These are phyloP conservation scores for Platanthera zijinensis DNA, from an alignment of 106 monocot species.

Conservation along the genomic window DNA sequence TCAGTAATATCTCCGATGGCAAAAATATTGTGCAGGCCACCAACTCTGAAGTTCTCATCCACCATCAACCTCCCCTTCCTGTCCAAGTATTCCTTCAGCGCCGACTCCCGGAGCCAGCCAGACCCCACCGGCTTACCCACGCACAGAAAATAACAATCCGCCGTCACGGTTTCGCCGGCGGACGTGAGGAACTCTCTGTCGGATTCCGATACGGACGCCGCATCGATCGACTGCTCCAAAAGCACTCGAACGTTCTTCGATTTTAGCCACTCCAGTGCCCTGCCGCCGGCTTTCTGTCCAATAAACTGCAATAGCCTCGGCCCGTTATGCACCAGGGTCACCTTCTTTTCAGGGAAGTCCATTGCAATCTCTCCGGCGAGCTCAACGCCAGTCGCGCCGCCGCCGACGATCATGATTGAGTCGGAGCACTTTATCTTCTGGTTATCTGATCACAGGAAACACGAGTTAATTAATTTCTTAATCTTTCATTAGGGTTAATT, in stretches of 20 bases:
- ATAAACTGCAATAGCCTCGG: constrained; percentile 24
- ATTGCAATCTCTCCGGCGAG: constrained; percentile 30
- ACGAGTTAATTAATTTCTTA: neutral
- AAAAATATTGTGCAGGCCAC: constrained; percentile 25
- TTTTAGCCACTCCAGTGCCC: constrained; percentile 22
- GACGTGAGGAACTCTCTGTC: constrained; percentile 16
- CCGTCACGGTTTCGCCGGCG: constrained; percentile 17
- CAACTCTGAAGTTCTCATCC: constrained; percentile 35
- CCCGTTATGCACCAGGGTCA: constrained; percentile 24
- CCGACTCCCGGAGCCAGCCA: constrained; percentile 21
- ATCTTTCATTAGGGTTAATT: neutral
- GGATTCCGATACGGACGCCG: constrained; percentile 8
- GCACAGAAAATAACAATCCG: constrained; percentile 34
- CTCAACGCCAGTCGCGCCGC: constrained; percentile 29
- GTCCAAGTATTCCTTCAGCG: constrained; percentile 25
- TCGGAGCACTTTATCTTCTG: constrained; percentile 18
- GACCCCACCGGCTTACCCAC: constrained; percentile 24
- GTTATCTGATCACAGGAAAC: constrained; percentile 12
- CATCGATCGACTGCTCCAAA: constrained; percentile 20
- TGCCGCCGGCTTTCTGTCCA: constrained; percentile 23
- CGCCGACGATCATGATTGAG: constrained; percentile 30
- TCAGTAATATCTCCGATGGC: constrained; percentile 39
- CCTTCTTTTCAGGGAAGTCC: constrained; percentile 30
- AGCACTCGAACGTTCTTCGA: constrained; percentile 21
- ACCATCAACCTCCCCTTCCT: constrained; percentile 30